A percentile compares a stretch with the other conserved stretches of the same genome.
Evolutionary conservation across 2,329 filamentous ascomycete genomes (phyloP).

Genomic region (Fusarium sp.): DNA sequence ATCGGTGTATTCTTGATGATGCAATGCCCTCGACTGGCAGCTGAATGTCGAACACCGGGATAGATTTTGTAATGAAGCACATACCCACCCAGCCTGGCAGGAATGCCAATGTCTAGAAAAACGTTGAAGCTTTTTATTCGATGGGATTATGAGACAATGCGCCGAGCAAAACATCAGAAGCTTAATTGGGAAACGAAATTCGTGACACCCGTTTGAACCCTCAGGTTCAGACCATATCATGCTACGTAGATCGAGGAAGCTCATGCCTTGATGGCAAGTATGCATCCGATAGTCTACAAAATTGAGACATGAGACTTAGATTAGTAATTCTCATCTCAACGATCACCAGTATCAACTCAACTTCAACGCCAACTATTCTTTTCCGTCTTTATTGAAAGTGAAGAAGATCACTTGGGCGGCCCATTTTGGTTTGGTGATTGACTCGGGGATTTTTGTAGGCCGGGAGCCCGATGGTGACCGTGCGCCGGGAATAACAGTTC

Average conservation of each 20-base stretch:
- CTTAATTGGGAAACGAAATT: background rate
- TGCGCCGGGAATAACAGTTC: slow-evolving; percentile 33
- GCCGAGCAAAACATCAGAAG: background rate
- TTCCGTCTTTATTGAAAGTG: background rate
- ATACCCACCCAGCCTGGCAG: background rate
- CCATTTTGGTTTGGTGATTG: background rate
- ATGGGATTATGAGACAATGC: background rate
- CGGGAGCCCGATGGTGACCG: slow-evolving; percentile 15
- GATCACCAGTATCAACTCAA: too few species aligned
- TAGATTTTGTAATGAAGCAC: background rate
- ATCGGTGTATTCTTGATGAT: background rate
- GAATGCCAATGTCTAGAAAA: background rate
- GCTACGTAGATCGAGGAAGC: background rate
- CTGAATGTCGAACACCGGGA: background rate
- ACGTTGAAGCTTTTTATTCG: background rate
- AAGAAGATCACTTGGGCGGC: background rate
- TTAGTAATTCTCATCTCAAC: background rate
- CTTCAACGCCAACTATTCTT: background rate
- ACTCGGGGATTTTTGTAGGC: slow-evolving; percentile 20
- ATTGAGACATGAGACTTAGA: background rate
- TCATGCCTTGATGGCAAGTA: background rate
- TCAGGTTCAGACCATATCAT: background rate
- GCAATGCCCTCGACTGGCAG: slow-evolving; percentile 6
- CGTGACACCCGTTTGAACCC: background rate
- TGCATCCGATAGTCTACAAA: background rate